Conservation (phyloP, 139 green algal species). For the Eudorina sp. region DNA sequence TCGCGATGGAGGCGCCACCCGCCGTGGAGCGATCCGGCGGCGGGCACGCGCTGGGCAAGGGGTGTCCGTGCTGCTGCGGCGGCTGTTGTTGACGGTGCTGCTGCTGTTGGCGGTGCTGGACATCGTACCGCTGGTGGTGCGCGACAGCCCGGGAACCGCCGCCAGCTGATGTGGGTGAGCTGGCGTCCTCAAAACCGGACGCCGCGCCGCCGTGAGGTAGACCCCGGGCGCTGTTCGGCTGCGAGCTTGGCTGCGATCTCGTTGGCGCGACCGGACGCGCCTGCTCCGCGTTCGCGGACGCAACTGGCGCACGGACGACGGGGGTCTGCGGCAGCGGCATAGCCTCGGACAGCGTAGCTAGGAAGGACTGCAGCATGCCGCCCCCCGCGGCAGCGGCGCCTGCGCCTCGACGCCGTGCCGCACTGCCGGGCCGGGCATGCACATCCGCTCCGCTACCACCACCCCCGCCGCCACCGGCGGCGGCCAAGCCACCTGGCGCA, state of each 20-base stretch:
- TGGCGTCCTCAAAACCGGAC: no score
- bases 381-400: background rate
- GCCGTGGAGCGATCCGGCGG: background rate
- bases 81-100: background rate
- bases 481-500: no score
- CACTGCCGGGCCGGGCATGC: background rate
- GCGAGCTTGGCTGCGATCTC: background rate
- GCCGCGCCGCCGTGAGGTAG: background rate
- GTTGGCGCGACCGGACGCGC: background rate
- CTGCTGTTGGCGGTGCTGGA: background rate
- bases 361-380: slow-evolving; percentile 32
- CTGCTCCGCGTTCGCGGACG: background rate
- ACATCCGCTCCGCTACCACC: background rate
- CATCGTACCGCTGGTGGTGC: background rate
- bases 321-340: slow-evolving; percentile 16
- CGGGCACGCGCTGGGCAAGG: background rate
- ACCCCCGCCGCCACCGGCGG: background rate
- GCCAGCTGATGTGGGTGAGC: background rate
- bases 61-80: background rate
- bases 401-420: background rate
- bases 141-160: no score
- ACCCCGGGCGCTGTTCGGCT: background rate
- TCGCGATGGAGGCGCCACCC: background rate
- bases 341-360: slow-evolving; percentile 1
- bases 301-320: background rate